Base-by-base conservation (phyloP, 139 green algal species). In the Chloropicon primus region DNA sequence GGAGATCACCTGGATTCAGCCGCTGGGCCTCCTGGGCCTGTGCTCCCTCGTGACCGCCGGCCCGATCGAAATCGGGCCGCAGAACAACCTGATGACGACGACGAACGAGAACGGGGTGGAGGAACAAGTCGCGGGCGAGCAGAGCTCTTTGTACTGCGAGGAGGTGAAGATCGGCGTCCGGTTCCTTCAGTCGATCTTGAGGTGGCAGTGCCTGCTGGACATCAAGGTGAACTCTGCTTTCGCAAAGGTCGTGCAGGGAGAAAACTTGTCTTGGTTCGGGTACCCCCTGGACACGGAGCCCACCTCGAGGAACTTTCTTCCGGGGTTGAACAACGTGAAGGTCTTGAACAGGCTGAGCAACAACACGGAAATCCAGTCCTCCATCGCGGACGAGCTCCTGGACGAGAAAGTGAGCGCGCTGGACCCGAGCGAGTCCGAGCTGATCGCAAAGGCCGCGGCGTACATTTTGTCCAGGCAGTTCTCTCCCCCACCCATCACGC, bases 241-340 rank as follows among this genome's bases (percentile, higher is more conserved):
- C 72, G 26, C 5, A 5, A 27, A 75, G 26, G 25, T 75, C 25
- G 26, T 92, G 72, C 90, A 96, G 81, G 84, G 73, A 0, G 2
- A 79, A 76, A 93, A 92, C 84, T 87, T 93, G 72, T 88, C 80
- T 71, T 97, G 92, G 91, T 86, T 94, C 75, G 92, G 92, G 3
- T 97, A 89, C 80, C 92, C 92, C 0, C 86, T 94, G 1, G 92
- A 97, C 85, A 85, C 84, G 1, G 23, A 28, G 3, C 76, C 77
- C 0, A 89, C 83, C 24, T 81, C 84, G 1, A 77, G 92, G 0
- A 76, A 93, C 78, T 85, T 92, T 24, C n/a, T 92, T 22, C 89
- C 91, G 0, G 87, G 89, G 0, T 79, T 91, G 53, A 21, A 10
- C 22, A 2, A 53, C 54, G 53, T 24, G 29, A 22, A 21, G 24